phyloP scores from a whole-genome alignment of 106 monocot genomes.

The Allium sativum region DNA sequence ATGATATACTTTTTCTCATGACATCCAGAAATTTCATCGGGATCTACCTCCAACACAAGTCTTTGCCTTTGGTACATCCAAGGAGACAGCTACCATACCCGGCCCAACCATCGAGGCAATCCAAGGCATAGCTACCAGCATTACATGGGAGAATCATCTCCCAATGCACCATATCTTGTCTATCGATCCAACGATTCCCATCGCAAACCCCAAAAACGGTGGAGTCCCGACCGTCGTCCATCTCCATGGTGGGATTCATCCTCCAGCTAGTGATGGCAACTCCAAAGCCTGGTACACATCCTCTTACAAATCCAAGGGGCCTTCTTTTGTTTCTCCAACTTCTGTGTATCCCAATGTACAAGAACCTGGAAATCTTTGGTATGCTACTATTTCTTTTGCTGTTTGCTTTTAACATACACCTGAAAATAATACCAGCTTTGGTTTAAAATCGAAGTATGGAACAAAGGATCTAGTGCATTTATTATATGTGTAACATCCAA shows the following conservation, averaged over 20 bases:
- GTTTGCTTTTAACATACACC: background rate
- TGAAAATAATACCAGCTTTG: background rate
- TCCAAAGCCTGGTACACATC: conserved; percentile 52
- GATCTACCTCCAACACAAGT: conserved; percentile 51
- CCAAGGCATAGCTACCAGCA: conserved; percentile 28
- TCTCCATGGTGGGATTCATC: conserved; percentile 45
- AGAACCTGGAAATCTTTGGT: conserved; percentile 66
- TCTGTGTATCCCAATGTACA: conserved; percentile 59
- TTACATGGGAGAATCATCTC: conserved; percentile 72
- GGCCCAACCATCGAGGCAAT: conserved; percentile 72
- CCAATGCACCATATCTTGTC: conserved; percentile 60
- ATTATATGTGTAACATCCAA: background rate
- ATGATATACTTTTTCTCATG: too few relatives aligned
- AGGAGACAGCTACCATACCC: conserved; percentile 45
- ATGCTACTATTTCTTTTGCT: background rate
- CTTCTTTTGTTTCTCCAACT: conserved; percentile 14
- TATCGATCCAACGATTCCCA: conserved; percentile 50
- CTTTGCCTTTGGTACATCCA: conserved; percentile 44
- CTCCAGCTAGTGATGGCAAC: conserved; percentile 43
- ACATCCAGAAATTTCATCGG: conserved; percentile 60
- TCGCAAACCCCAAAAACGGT: conserved; percentile 12
- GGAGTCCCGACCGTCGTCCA: conserved; percentile 36
- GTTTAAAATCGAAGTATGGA: background rate
- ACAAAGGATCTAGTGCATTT: background rate
- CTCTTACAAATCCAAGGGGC: conserved; percentile 20